Base-by-base conservation (phyloP, 2,329 filamentous ascomycete genomes). In the Cladophialophora yegresii region DNA sequence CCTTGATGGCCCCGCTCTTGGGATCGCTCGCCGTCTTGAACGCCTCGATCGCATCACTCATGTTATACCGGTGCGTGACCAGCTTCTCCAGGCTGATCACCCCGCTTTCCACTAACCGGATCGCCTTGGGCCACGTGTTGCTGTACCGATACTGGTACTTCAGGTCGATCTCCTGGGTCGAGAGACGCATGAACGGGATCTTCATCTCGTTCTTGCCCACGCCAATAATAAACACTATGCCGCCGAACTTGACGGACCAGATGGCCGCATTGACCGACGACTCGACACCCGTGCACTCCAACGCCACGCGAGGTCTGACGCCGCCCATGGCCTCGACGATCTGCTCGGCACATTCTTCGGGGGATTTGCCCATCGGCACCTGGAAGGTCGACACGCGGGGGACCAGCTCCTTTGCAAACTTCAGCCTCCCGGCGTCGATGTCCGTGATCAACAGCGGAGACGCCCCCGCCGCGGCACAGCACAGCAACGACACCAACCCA, bases 241-340 rank as follows among this genome's bases (percentile, higher is more conserved):
- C 93, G 70, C 93, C 95, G 73, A 98, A 98, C 80, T 93, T 96
- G 76, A 90, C 86, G 9, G 91, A 88, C 85, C 93, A 95, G 75
- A 97, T 93, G 59, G 92, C 92, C 30, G 90, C 84, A 5, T 87
- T 86, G 73, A 98, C 90, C 76, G 89, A 93, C 79, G 88, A 91
- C 82, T 97, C 93, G 16, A 96, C 92, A 57, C 95, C 95, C 0
- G 95, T 98, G 82, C 93, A 98, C 79, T 98, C 93, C 78, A 98
- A 85, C 12, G 88, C 88, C 59, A 96, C 81, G 20, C 88, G 85
- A 0, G 93, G 92, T 79, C 96, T 91, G 70, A 93, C 81, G 28
- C 90, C 91, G 33, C 89, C 90, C 71, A 95, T 89, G 2, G 86
- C 81, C 70, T 82, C 80, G 51, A 95, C 85, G 62, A 93, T 88